Base-by-base conservation (phyloP, 345 rosid species). In the Conringia planisiliqua region DNA sequence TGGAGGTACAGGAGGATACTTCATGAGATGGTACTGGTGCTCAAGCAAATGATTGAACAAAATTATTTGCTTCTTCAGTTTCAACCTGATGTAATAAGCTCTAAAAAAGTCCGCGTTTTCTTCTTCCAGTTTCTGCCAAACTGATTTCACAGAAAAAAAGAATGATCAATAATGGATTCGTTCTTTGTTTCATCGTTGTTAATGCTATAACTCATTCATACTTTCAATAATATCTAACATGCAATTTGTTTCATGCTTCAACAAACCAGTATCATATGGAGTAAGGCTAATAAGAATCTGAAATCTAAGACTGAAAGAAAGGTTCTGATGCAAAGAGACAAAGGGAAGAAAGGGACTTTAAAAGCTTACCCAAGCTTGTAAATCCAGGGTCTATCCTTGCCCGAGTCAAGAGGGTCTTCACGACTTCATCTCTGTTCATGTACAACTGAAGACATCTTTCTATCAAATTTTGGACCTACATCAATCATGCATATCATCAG, bases 71-170 rank as follows among this genome's bases (percentile, higher is more conserved):
- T 87, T 95, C 85, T 95, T 92, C 78, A 95, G 76, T 66, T 95
- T 95, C 84, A 95, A 72, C 82, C 99, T 87, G 62, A 96, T 86
- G 71, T 96, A 96, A 79, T 96, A 96, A 38, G 93, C 92, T 84
- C 96, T 86, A 85, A 96, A 96, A 79, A 96, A 96, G 55, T 89
- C 97, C 22, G 86, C 88, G 79, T 96, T 96, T 73, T 96, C 99
- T 83, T 96, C 99, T 85, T 96, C 99, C 87, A 96, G 70, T 84
- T 96, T 96, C 90, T 92, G 98, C 99, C 99, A 96, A 65, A 95
- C 99, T 95, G 75, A 64, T 81, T 43, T 68, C 43, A 40, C 48
- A 65, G 14, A 36, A 8, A 16, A n/a, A 54, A 1, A 44, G 10
- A 10, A 10, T 2, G 10, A 32, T 75, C 56, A 75, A 32, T 12